Percentiles rank a stretch among this genome's conserved stretches.
Evolutionary conservation across 2,329 filamentous ascomycete species (phyloP).

Genomic region (Thielaviopsis euricoi): DNA sequence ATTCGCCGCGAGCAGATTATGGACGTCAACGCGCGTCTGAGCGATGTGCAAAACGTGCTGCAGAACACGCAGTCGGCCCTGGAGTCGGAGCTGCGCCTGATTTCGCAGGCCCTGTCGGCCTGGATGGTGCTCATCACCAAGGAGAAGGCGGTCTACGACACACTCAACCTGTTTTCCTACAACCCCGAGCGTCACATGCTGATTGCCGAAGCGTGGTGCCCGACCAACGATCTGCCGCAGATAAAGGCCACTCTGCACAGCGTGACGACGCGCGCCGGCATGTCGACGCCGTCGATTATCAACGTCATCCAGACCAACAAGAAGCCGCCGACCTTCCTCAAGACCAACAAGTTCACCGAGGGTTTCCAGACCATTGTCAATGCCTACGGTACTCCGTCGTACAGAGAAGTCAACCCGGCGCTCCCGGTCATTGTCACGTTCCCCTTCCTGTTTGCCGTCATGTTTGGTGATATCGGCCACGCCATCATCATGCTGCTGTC

Average conservation of each 20-base stretch:
- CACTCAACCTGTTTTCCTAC: conserved; percentile 90
- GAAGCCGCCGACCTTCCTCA: conserved; percentile 91
- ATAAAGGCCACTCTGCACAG: conserved; percentile 92
- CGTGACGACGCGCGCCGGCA: conserved; percentile 85
- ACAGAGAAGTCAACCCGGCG: conserved; percentile 91
- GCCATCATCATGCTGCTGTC: conserved; percentile 75
- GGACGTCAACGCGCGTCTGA: conserved; percentile 85
- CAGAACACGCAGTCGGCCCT: conserved; percentile 90
- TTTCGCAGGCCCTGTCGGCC: conserved; percentile 77
- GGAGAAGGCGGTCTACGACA: conserved; percentile 94
- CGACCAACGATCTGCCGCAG: conserved; percentile 71
- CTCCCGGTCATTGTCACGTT: conserved; percentile 93
- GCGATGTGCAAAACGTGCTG: conserved; percentile 81
- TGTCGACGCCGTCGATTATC: conserved; percentile 96
- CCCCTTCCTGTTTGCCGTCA: conserved; percentile 98
- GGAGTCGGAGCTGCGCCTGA: conserved; percentile 82
- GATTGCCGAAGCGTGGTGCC: conserved; percentile 95
- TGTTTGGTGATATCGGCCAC: conserved; percentile 98
- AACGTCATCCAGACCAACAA: conserved; percentile 96
- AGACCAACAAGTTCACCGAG: conserved; percentile 96
- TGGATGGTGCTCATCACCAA: conserved; percentile 98
- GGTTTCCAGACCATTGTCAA: conserved; percentile 99
- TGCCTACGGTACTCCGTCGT: conserved; percentile 93
- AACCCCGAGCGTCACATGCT: conserved; percentile 89
- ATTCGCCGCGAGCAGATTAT: conserved; percentile 89